Conservation (phyloP, 1,284 basidiomycete species). For the Athelia sp. region DNA sequence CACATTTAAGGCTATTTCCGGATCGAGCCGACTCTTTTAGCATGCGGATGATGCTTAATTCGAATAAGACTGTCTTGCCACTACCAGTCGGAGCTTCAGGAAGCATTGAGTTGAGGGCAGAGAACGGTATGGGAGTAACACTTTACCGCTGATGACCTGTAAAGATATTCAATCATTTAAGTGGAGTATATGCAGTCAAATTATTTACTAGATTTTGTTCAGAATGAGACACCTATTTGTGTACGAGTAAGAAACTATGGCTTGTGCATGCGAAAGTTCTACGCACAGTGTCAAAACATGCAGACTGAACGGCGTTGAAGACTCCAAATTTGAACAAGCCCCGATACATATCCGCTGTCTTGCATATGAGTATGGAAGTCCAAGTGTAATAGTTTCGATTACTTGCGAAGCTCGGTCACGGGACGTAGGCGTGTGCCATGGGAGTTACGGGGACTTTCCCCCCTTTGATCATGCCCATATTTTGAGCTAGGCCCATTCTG, state of each 20-base stretch:
- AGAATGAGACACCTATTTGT: conserved; percentile 60
- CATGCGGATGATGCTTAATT: conserved; percentile 83
- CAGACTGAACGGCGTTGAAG: conserved; percentile 89
- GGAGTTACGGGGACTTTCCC: conserved; percentile 30
- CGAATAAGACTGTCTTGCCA: conserved; percentile 93
- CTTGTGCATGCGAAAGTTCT: too few species aligned
- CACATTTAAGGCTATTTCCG: conserved; percentile 53
- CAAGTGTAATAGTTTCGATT: neutral
- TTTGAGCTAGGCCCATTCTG: too few species aligned
- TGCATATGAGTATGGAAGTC: neutral
- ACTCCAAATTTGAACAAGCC: conserved; percentile 81
- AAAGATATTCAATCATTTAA: too few species aligned
- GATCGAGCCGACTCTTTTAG: conserved; percentile 41
- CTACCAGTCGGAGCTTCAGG: conserved; percentile 84
- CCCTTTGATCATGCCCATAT: conserved; percentile 3
- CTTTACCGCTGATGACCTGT: conserved; percentile 74
- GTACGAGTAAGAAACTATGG: too few species aligned
- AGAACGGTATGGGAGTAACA: conserved; percentile 10
- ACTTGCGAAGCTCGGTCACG: conserved; percentile 68
- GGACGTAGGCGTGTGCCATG: conserved; percentile 55
- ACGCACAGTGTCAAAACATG: conserved; percentile 53
- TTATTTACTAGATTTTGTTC: conserved; percentile 80
- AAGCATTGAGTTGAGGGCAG: conserved; percentile 7
- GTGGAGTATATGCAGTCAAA: too few species aligned
- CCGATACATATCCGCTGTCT: conserved; percentile 79